Base-by-base conservation (phyloP, 2,329 filamentous ascomycete genomes). In the Arthrobotrys megalospora region DNA sequence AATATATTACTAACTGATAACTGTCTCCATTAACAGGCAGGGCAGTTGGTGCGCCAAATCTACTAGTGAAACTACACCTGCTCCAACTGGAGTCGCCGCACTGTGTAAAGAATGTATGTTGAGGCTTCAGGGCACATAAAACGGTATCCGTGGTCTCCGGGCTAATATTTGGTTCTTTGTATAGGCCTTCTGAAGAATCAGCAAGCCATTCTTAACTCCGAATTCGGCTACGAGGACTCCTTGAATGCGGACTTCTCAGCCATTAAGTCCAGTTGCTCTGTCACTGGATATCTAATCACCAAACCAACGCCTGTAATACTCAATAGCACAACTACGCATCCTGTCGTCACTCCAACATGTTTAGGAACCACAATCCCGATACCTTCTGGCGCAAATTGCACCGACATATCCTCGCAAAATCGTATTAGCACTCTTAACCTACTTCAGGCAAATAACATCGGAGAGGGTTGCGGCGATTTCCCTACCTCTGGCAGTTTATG, bases 371-470 rank as follows among this genome's bases (percentile, higher is more conserved):
- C 58, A 12, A 71, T 71, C 32, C 58, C 68, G 24, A 71, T 71
- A 47, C 68, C 58, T 71, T 55, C 68, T 24, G 68, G 58, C 12
- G 68, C 68, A 71, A 71, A 64, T 38, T 71, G 68, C 55, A 71
- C 68, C 55, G 68, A 71, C n/a, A 71, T 71, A 71, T 71, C 68
- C 55, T 55, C 68, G n/a, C 3, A 28, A 38, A 64, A 71, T 41
- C 68, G 70, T 16, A 79, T 79, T 41, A 68, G 76, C 41, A 79
- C 76, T 21, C 64, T 68, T 6, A 70, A 81, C 79, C 62, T 81
- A 53, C 71, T 81, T 10, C 16, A 71, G n/a, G 80, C 81, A 78
- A 80, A 82, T 47, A 50, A 80, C 66, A 73, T 82, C 8, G 78
- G 58, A 12, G 81, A 81, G 38, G 76, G 62, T 16, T 82, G 80